phyloP scores from a whole-genome alignment of 345 rosid genomes.

The Melastoma malabathricum region DNA sequence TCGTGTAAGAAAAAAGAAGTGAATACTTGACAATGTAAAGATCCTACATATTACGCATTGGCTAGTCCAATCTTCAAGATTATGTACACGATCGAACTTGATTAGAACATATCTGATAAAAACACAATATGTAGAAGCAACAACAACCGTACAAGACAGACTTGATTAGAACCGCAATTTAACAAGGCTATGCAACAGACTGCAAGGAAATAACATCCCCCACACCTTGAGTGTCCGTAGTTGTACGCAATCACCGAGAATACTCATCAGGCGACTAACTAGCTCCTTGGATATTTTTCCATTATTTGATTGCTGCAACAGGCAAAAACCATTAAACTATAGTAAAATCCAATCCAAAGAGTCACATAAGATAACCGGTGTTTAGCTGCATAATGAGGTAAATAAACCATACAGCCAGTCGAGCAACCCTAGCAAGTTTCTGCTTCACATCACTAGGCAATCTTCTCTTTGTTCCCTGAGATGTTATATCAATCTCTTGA shows the following conservation, averaged over 20 bases:
- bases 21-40: too few relatives aligned
- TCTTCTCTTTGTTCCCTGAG: conserved; percentile 19
- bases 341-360: not conserved
- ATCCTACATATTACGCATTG: too few relatives aligned
- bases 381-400: not conserved
- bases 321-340: conserved; percentile 4
- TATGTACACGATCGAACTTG: too few relatives aligned
- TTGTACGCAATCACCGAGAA: conserved; percentile 84
- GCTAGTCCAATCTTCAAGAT: too few relatives aligned
- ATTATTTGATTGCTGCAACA: conserved; percentile 54
- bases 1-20: too few relatives aligned
- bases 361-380: not conserved
- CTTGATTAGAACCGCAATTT: not conserved
- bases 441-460: conserved; percentile 16
- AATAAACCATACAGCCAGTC: conserved; percentile 13
- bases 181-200: not conserved
- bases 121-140: not conserved
- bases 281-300: conserved; percentile 73
- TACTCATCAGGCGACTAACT: conserved; percentile 69
- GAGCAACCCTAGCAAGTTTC: conserved; percentile 21
- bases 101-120: too few relatives aligned
- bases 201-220: conserved; percentile 1
- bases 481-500: conserved; percentile 61
- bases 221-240: conserved; percentile 90
- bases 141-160: not conserved